Evolutionary conservation across 2,329 filamentous ascomycete species (phyloP), one percentile per base, ranked within the genome.

Genomic region (Ophidiomyces ophidiicola): DNA sequence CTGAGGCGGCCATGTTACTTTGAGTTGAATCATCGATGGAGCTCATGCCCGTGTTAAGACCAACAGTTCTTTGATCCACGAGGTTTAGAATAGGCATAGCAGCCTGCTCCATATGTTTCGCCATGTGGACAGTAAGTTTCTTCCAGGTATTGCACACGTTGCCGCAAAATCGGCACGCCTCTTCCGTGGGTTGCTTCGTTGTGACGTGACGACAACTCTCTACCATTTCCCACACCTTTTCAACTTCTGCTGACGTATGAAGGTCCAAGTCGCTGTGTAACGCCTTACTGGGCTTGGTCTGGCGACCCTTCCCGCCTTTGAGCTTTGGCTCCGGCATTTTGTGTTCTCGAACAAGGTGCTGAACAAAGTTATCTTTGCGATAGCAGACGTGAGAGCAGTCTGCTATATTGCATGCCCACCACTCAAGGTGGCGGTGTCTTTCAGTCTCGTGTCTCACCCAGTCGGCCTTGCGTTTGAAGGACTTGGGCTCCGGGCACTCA

Each of bases 401-500:
- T 3, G 78, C 72, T 14, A 86, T 73, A 44, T 82, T 77, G 55
- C 87, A 94, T 4, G 72, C 78, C 86, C 86, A 94, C 78, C 83
- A 90, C 53, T 94, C 86, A 2, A 93, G 66, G 47, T 92, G 84
- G 17, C 87, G 75, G 56, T 94, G 87, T 18, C 82, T 78, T 60
- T 94, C 87, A 50, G 88, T 93, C 56, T 94, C 87, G 53, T 94
- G 87, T 20, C 87, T 75, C 15, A 94, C 85, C 87, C 87, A 94
- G 56, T 94, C 87, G 10, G 87, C 87, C 61, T 94, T 94, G 33
- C 86, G 76, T 62, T 94, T 94, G 68, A 94, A 94, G 24, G 84
- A 86, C 60, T 92, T 93, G 12, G 82, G 78, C 33, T 93, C 85
- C 6, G 74, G 72, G 55, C 87, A 94, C 36, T 76, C 71, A 2